Conservation (phyloP, 495 filamentous ascomycete genomes). For the Tuber aestivum region DNA sequence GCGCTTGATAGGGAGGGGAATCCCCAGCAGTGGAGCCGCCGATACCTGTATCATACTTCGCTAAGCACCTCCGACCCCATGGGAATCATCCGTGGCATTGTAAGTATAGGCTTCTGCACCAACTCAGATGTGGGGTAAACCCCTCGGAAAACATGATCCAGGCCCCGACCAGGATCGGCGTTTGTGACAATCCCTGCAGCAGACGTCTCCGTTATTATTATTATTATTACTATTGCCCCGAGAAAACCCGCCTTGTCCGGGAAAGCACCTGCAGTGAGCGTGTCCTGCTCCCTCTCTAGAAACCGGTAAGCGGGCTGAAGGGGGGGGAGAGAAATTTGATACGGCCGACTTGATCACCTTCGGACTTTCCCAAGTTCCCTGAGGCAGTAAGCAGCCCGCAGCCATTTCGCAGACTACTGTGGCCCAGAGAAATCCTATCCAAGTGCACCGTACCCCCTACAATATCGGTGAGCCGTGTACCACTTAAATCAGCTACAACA, state of each 20-base stretch:
- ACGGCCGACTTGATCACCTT: background rate
- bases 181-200: background rate
- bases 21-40: no score
- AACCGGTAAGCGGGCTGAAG: background rate
- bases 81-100: no score
- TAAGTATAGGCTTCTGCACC: background rate
- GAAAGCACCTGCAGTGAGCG: background rate
- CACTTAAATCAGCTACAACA: background rate
- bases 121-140: background rate
- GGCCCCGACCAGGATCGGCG: background rate
- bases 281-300: background rate
- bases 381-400: background rate
- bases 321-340: background rate
- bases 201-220: no score
- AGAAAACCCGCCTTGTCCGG: background rate
- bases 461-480: background rate
- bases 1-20: no score
- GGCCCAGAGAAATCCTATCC: background rate
- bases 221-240: background rate
- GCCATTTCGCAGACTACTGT: background rate
- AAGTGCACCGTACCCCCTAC: background rate
- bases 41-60: no score
- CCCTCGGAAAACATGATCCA: background rate
- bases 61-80: background rate
- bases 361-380: background rate